These are phyloP conservation scores for Saccharum hybrid DNA, from an alignment of 202 grass and related monocot species.

Conservation along the genomic window DNA sequence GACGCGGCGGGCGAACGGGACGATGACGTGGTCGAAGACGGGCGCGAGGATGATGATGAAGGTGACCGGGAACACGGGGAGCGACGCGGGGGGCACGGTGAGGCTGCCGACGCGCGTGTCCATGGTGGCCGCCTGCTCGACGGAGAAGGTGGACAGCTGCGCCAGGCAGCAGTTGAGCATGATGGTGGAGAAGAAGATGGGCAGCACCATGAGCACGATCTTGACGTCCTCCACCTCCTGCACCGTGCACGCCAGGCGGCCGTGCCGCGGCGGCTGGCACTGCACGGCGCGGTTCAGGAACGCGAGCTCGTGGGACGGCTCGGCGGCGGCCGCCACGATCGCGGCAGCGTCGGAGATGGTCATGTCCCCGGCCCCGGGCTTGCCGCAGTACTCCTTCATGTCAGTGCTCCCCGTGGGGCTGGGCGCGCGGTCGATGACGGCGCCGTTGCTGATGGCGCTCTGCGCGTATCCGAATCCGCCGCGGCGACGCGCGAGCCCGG, in stretches of 20 bases:
- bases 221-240: slow-evolving; percentile 91
- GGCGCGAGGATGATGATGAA: slow-evolving; percentile 85
- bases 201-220: slow-evolving; percentile 83
- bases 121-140: slow-evolving; percentile 89
- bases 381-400: slow-evolving; percentile 19
- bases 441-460: slow-evolving; percentile 49
- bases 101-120: slow-evolving; percentile 67
- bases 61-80: slow-evolving; percentile 81
- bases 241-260: slow-evolving; percentile 56
- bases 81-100: slow-evolving; percentile 78
- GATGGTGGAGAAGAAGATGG: slow-evolving; percentile 95
- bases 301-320: slow-evolving; percentile 53
- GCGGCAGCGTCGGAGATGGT: background rate
- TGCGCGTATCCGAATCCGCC: slow-evolving; percentile 8
- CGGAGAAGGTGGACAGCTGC: slow-evolving; percentile 90
- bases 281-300: slow-evolving; percentile 70
- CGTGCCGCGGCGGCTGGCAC: slow-evolving; percentile 16
- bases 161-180: slow-evolving; percentile 92
- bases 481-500: slow-evolving; percentile 29
- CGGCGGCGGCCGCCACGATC: background rate
- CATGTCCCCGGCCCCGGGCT: background rate
- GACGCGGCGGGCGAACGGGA: slow-evolving; percentile 73
- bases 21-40: slow-evolving; percentile 80
- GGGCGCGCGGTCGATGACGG: slow-evolving; percentile 70
- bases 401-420: slow-evolving; percentile 50